Evolutionary conservation across 2,329 filamentous ascomycete genomes (phyloP).

Genomic region (Aspergillus nomiae): DNA sequence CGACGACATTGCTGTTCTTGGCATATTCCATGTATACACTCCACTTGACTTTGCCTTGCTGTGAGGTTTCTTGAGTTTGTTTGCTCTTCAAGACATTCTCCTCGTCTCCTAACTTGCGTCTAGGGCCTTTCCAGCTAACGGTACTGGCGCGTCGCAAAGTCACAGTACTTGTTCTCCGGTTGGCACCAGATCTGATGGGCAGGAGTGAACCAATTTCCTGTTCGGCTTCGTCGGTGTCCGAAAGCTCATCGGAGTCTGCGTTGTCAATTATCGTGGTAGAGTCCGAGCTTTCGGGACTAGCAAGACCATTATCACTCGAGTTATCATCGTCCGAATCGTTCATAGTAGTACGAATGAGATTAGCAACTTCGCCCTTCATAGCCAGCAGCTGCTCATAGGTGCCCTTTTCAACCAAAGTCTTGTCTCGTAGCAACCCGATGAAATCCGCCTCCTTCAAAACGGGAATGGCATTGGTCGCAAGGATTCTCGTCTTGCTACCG

Average conservation of each 20-base stretch:
- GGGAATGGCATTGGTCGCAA: conserved; percentile 93
- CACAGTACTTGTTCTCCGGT: conserved; percentile 67
- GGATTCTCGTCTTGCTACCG: conserved; percentile 80
- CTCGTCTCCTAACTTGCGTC: conserved; percentile 83
- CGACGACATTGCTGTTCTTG: conserved; percentile 85
- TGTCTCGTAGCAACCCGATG: conserved; percentile 81
- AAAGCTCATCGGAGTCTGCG: conserved; percentile 49
- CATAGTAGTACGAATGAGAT: conserved; percentile 76
- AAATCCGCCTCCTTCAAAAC: conserved; percentile 88
- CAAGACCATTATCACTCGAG: conserved; percentile 55
- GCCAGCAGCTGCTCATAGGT: conserved; percentile 90
- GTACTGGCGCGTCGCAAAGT: conserved; percentile 89
- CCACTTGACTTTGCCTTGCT: conserved; percentile 99
- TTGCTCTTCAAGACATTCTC: conserved; percentile 72
- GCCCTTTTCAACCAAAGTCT: conserved; percentile 80
- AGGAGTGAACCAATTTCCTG: conserved; percentile 75
- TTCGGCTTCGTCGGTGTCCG: conserved; percentile 63
- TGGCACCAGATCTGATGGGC: conserved; percentile 69
- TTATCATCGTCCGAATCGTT: conserved; percentile 44
- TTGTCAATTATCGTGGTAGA: conserved; percentile 55
- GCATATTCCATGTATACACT: conserved; percentile 92
- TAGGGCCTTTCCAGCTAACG: conserved; percentile 82
- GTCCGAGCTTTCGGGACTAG: conserved; percentile 70
- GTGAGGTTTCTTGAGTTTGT: conserved; percentile 82
- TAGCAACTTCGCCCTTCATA: conserved; percentile 88